phyloP scores from a whole-genome alignment of 441 rosid genomes.

The Erodium moschatum region DNA sequence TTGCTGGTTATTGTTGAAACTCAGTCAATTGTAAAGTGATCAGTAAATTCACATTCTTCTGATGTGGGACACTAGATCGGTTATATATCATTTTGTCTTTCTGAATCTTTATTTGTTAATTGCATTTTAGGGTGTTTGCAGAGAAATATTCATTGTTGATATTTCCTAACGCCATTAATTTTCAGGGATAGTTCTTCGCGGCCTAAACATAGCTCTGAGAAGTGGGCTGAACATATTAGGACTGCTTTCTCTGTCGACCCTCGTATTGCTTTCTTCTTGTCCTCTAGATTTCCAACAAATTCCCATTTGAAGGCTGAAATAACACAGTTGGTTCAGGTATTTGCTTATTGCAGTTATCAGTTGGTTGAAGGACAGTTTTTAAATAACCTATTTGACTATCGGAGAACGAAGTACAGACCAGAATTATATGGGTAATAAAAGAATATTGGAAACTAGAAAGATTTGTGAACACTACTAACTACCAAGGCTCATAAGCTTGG shows the following conservation, averaged over 20 bases:
- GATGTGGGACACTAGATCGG: too few species aligned
- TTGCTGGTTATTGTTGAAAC: too few species aligned
- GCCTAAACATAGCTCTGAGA: conserved; percentile 67
- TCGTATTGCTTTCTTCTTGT: conserved; percentile 69
- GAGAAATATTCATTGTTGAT: conserved; percentile 19
- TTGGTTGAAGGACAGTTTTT: neutral
- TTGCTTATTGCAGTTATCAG: conserved; percentile 17
- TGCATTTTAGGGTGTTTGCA: neutral
- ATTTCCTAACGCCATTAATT: conserved; percentile 21
- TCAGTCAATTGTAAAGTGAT: too few species aligned
- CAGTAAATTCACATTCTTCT: too few species aligned
- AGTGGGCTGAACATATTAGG: conserved; percentile 76
- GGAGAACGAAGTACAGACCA: conserved; percentile 10
- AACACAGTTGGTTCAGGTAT: conserved; percentile 85
- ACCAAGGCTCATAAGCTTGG: conserved; percentile 12
- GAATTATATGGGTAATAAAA: conserved; percentile 8
- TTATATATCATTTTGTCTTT: neutral
- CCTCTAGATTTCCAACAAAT: conserved; percentile 77
- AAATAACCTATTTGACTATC: neutral
- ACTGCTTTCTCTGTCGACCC: conserved; percentile 91
- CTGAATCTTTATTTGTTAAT: neutral
- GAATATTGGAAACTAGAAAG: neutral
- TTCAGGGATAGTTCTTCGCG: conserved; percentile 61
- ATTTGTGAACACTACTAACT: neutral
- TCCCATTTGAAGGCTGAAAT: conserved; percentile 64